Base-by-base conservation (phyloP, 306 rosid species). In the Adenanthera pavonina region DNA sequence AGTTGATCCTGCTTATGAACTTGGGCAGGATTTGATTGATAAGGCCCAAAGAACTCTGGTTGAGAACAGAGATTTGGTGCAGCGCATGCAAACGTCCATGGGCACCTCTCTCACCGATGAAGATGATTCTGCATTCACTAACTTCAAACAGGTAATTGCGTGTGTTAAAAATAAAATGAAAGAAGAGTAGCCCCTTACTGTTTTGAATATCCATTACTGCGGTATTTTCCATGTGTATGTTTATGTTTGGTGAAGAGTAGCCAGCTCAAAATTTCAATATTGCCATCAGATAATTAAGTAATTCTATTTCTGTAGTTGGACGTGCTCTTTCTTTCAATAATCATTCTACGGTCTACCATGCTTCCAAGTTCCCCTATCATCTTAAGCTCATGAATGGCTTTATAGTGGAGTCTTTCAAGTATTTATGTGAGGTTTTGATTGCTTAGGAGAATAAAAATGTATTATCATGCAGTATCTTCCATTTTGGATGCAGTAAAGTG, bases 1-100 rank as follows among this genome's bases (percentile, higher is more conserved):
- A 61, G 64, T 73, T 51, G 41, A 8, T 69, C 16, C 40, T 82
- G 78, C n/a, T 67, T 65, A 47, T 66, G 79, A 57, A 75, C 68
- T 77, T 77, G 70, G 85, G 80, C 85, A 95, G 98, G 97, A 92
- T 85, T 88, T 92, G 89, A 90, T 95, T 68, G 98, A 95, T 82
- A 84, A 90, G 83, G 95, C 98, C 64, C 91, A 90, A 89, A 78
- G 89, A 40, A 82, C 86, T 82, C 89, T 95, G 47, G 88, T 95
- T 64, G 97, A 91, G 78, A 95, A 91, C 78, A 87, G 92, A 88
- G 89, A 82, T 84, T 83, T 78, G 16, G 69, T 92, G 75, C 92
- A 87, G 84, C 87, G 93, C 71, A 89, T 92, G 92, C 94, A 90
- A 87, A 69, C 94, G 8, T 84, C 95, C n/a, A 52, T 82, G 85